These are phyloP conservation scores for Chytriomyces sp. DNA, from an alignment of 192 early-diverging fungal genomes.

Conservation along the genomic window DNA sequence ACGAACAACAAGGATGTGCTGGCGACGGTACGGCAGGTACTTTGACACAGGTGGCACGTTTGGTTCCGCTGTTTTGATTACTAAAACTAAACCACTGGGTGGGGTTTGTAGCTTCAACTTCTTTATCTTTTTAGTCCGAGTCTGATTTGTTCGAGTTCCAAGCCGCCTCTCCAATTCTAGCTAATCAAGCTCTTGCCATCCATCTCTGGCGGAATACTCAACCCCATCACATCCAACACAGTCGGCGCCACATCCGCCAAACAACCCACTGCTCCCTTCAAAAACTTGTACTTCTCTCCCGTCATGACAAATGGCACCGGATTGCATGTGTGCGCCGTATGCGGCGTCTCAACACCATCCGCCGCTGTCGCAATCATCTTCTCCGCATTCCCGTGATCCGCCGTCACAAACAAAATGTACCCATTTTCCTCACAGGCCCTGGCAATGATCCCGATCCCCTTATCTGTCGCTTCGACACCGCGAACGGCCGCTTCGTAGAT, in stretches of 20 bases:
- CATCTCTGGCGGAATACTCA: conserved; percentile 95
- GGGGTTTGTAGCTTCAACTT: too few relatives aligned
- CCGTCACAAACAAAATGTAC: conserved; percentile 92
- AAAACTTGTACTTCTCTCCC: conserved; percentile 54
- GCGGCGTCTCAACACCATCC: conserved; percentile 76
- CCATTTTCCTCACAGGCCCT: conserved; percentile 87
- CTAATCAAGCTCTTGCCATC: conserved; percentile 66
- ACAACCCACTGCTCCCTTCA: conserved; percentile 52
- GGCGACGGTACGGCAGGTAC: too few relatives aligned
- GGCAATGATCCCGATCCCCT: conserved; percentile 90
- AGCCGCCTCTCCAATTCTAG: too few relatives aligned
- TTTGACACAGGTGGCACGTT: too few relatives aligned
- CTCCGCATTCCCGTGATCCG: conserved; percentile 99
- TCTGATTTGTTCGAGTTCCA: too few relatives aligned
- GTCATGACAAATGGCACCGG: conserved; percentile 93
- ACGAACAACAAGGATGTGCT: too few relatives aligned
- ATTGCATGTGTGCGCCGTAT: conserved; percentile 94
- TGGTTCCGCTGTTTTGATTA: too few relatives aligned
- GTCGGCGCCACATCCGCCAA: conserved; percentile 98
- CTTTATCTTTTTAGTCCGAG: too few relatives aligned
- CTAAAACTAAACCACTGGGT: too few relatives aligned
- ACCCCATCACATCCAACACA: conserved; percentile 86
- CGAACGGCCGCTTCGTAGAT: conserved; percentile 87
- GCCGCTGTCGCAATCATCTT: conserved; percentile 82
- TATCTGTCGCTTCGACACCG: conserved; percentile 93